These are phyloP conservation scores for Cafeteria roenbergensis DNA, from an alignment of 108 stramenopile genomes.

Conservation along the genomic window DNA sequence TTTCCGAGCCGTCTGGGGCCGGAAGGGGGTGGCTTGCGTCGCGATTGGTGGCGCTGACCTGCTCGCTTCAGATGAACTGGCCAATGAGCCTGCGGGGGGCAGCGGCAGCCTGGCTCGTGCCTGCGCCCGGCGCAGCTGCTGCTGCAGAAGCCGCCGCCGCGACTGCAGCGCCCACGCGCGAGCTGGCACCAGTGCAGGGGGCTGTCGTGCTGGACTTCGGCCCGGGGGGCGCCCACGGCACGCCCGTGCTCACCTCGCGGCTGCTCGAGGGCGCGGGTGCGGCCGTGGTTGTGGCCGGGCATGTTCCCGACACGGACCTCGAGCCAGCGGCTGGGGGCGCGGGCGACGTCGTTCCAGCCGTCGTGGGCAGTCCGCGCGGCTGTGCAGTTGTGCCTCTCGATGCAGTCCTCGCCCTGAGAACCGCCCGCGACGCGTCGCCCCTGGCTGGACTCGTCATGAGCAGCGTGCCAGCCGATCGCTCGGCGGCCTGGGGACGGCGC, in stretches of 20 bases:
- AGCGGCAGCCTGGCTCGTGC: not conserved
- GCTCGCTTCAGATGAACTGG: not conserved
- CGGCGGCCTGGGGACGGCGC: not conserved
- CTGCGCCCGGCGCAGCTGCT: not conserved
- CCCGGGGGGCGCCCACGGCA: too few species aligned
- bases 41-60: not conserved
- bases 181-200: not conserved
- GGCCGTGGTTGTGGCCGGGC: not conserved
- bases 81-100: not conserved
- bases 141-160: not conserved
- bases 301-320: not conserved
- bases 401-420: not conserved
- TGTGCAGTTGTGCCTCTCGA: not conserved
- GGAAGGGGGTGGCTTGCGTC: not conserved
- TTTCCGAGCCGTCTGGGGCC: not conserved
- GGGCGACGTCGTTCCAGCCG: not conserved
- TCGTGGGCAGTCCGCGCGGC: not conserved
- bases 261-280: not conserved
- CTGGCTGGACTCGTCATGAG: not conserved
- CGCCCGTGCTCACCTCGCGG: not conserved
- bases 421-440: not conserved
- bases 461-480: not conserved
- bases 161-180: not conserved
- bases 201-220: not conserved
- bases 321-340: not conserved